Evolutionary conservation across 805 yeast species (phyloP).

Genomic region (Yamadazyma philogaea): DNA sequence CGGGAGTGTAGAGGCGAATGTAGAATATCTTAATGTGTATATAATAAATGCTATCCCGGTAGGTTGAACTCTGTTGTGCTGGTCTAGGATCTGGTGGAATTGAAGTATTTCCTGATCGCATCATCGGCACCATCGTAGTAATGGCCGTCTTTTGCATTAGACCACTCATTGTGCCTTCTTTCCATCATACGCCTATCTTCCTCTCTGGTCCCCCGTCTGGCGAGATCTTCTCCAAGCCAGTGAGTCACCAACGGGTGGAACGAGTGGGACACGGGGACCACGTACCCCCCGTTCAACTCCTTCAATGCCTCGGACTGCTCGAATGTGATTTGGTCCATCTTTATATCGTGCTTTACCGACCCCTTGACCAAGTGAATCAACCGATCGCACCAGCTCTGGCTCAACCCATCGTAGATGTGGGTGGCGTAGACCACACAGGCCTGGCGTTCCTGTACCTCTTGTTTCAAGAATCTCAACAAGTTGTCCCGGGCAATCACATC

Average conservation of each 20-base stretch:
- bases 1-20: not conserved
- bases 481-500: slow-evolving; percentile 88
- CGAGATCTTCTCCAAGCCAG: slow-evolving; percentile 59
- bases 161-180: slow-evolving; percentile 56
- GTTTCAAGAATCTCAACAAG: slow-evolving; percentile 62
- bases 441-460: slow-evolving; percentile 67
- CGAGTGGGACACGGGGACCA: slow-evolving; percentile 45
- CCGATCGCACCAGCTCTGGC: slow-evolving; percentile 78
- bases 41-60: not conserved
- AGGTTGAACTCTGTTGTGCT: too few relatives aligned
- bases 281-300: slow-evolving; percentile 17
- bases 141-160: slow-evolving; percentile 36
- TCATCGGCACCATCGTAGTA: slow-evolving; percentile 45
- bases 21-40: not conserved
- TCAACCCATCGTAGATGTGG: slow-evolving; percentile 93
- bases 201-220: slow-evolving; percentile 52
- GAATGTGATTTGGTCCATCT: slow-evolving; percentile 27
- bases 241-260: slow-evolving; percentile 70
- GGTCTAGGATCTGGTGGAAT: slow-evolving; percentile 42
- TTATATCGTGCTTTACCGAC: slow-evolving; percentile 36
- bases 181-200: slow-evolving; percentile 38
- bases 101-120: slow-evolving; percentile 48
- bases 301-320: slow-evolving; percentile 15
- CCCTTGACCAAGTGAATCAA: slow-evolving; percentile 79
- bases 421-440: slow-evolving; percentile 90